Evolutionary conservation across 176 grass and related monocot genomes (phyloP).

Genomic region (Zizania latifolia): DNA sequence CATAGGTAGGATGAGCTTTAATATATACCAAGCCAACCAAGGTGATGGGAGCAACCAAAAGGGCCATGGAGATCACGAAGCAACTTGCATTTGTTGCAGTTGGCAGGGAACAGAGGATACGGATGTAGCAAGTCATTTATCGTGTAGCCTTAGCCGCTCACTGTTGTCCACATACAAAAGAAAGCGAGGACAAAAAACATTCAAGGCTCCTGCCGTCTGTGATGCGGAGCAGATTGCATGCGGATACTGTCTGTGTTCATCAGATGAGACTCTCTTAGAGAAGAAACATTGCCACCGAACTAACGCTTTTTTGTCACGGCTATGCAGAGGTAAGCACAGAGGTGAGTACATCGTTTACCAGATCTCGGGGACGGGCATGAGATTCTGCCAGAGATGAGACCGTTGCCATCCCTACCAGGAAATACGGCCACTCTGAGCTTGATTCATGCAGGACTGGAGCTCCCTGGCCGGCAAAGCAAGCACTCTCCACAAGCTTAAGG

Average conservation of each 20-base stretch:
- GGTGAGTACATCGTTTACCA: too few relatives aligned
- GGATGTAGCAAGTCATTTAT: background rate
- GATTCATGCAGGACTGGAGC: too few relatives aligned
- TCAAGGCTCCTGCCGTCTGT: background rate
- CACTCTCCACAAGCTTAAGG: too few relatives aligned
- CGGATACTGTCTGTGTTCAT: background rate
- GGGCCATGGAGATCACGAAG: slow-evolving; percentile 16
- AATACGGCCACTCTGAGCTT: too few relatives aligned
- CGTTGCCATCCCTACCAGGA: too few relatives aligned
- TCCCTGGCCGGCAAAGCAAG: too few relatives aligned
- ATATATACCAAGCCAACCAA: background rate
- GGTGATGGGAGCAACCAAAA: slow-evolving; percentile 16
- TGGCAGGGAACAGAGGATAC: background rate
- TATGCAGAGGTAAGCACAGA: too few relatives aligned
- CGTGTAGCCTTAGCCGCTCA: background rate
- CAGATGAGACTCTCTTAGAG: background rate
- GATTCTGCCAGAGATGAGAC: too few relatives aligned
- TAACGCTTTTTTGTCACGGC: background rate
- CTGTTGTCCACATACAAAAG: background rate
- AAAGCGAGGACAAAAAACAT: background rate
- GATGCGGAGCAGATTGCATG: background rate
- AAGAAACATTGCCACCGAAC: background rate
- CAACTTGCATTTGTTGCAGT: slow-evolving; percentile 24
- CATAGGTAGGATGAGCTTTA: too few relatives aligned
- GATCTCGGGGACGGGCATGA: too few relatives aligned